Percentiles rank a stretch among this genome's conserved stretches.
Conservation (phyloP, 2,329 filamentous ascomycete species). For the Ciborinia camelliae region DNA sequence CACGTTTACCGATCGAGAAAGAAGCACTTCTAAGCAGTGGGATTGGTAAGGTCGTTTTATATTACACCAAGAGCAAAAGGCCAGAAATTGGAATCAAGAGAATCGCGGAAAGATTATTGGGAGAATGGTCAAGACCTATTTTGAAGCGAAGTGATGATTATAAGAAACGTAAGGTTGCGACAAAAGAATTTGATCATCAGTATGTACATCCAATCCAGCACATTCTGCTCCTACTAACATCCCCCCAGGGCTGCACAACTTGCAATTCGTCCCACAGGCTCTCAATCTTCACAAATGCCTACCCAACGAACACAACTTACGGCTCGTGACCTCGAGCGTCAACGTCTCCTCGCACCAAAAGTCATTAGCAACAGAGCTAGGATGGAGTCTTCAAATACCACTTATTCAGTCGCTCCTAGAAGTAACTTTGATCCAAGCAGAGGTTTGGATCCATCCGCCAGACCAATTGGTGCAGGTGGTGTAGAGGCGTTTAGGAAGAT, state of each 20-base stretch:
- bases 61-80: slow-evolving; percentile 94
- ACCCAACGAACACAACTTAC: slow-evolving; percentile 33
- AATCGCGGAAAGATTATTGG: slow-evolving; percentile 85
- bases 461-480: slow-evolving; percentile 60
- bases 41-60: slow-evolving; percentile 93
- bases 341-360: slow-evolving; percentile 56
- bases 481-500: slow-evolving; percentile 64
- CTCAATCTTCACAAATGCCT: slow-evolving; percentile 32
- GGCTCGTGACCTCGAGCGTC: slow-evolving; percentile 46
- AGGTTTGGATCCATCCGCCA: slow-evolving; percentile 47
- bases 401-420: slow-evolving; percentile 41
- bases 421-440: slow-evolving; percentile 57
- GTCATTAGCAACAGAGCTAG: slow-evolving; percentile 54
- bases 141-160: slow-evolving; percentile 92
- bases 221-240: slow-evolving; percentile 18
- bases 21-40: slow-evolving; percentile 86
- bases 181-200: slow-evolving; percentile 61
- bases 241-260: slow-evolving; percentile 36
- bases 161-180: slow-evolving; percentile 72
- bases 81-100: slow-evolving; percentile 87
- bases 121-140: slow-evolving; percentile 94
- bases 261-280: slow-evolving; percentile 36
- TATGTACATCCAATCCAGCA: slow-evolving; percentile 41
- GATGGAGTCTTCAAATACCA: slow-evolving; percentile 37
- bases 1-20: slow-evolving; percentile 82